A percentile compares a stretch with the other conserved stretches of the same genome.
Evolutionary conservation across 2,329 filamentous ascomycete species (phyloP).

Genomic region (Diaporthe sp.): DNA sequence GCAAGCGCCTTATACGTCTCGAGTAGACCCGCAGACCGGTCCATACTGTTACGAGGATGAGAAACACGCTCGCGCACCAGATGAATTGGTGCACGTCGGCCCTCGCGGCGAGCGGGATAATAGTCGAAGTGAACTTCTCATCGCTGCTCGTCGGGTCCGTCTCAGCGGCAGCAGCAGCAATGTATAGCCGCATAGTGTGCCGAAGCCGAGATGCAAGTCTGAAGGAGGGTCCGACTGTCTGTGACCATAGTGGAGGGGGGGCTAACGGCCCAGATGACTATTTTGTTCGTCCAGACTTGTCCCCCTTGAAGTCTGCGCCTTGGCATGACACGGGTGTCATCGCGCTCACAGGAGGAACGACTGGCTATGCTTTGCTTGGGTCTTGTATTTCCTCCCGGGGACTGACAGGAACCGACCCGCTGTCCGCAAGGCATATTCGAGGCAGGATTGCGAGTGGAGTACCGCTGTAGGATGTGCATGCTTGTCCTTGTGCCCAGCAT

Average conservation of each 20-base stretch:
- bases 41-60: conserved; percentile 32
- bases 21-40: conserved; percentile 34
- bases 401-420: conserved; percentile 15
- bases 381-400: background rate
- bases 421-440: background rate
- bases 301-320: background rate
- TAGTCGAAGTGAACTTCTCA: conserved; percentile 11
- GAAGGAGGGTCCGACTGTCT: conserved; percentile 9
- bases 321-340: background rate
- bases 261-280: background rate
- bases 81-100: conserved; percentile 22
- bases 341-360: background rate
- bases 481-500: conserved; percentile 7
- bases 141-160: background rate
- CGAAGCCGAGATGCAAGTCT: conserved; percentile 15
- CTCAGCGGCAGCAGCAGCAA: background rate
- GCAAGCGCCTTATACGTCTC: conserved; percentile 23
- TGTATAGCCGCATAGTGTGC: conserved; percentile 9
- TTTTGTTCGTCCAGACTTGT: conserved; percentile 1
- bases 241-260: conserved; percentile 1
- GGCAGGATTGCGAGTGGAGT: background rate
- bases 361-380: conserved; percentile 2
- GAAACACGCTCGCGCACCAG: conserved; percentile 31
- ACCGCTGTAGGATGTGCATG: conserved; percentile 11
- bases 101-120: conserved; percentile 32